Conservation (phyloP, 2,329 filamentous ascomycete genomes). For the Fusarium clavum region DNA sequence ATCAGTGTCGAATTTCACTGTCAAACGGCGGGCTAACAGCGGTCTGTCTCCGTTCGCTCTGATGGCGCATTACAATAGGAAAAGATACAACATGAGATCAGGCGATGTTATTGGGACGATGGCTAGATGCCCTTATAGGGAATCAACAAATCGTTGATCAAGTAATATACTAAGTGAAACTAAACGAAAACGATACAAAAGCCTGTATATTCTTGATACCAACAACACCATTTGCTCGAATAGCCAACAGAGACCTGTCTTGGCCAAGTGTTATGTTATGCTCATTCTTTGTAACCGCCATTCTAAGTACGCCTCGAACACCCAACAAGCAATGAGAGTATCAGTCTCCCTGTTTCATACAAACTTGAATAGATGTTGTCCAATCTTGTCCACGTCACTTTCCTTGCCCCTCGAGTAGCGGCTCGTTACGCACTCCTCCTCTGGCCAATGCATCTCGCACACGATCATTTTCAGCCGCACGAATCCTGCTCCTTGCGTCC, state of each 20-base stretch:
- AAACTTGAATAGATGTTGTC: not conserved
- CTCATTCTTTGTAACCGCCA: constrained; percentile 1
- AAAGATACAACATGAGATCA: not conserved
- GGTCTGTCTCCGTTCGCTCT: not conserved
- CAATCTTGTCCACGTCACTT: constrained; percentile 2
- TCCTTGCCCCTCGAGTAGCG: constrained; percentile 54
- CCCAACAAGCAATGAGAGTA: constrained; percentile 9
- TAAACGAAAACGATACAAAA: not conserved
- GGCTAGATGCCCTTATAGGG: not conserved
- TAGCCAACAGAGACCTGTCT: not conserved
- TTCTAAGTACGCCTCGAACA: constrained; percentile 17
- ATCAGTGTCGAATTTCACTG: not conserved
- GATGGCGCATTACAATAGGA: not conserved
- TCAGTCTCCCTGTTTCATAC: not conserved
- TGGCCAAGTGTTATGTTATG: not conserved
- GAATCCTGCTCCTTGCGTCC: constrained; percentile 68
- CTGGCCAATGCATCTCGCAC: constrained; percentile 64
- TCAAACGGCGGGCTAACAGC: not conserved
- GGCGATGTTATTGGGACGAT: not conserved
- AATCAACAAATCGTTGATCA: not conserved
- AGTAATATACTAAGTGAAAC: not conserved
- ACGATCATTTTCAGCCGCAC: constrained; percentile 69
- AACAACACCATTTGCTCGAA: not conserved
- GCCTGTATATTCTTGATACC: not conserved
- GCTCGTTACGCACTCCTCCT: constrained; percentile 55